Conservation (phyloP, 2,329 filamentous ascomycete genomes). For the Aspergillus sp. region DNA sequence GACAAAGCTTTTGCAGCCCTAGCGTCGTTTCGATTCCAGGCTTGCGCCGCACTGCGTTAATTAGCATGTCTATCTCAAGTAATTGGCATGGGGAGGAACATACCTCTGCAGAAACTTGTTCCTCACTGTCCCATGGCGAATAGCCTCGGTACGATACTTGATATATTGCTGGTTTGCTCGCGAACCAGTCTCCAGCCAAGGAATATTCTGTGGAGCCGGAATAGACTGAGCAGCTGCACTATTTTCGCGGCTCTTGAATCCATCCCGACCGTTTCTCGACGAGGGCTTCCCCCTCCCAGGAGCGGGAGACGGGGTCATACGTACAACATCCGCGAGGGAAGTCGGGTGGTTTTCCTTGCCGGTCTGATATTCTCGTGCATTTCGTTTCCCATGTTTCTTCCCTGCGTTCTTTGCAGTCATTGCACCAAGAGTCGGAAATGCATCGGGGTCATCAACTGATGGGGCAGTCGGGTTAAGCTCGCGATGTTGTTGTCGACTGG, state of each 20-base stretch:
- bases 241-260: conserved; percentile 64
- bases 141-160: conserved; percentile 89
- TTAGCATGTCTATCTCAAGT: not conserved
- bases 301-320: conserved; percentile 83
- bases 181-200: conserved; percentile 92
- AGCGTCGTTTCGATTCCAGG: conserved; percentile 97
- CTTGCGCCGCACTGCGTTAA: conserved; percentile 71
- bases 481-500: conserved; percentile 69
- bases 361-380: conserved; percentile 52
- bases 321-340: conserved; percentile 87
- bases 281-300: conserved; percentile 49
- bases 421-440: conserved; percentile 83
- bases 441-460: conserved; percentile 86
- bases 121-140: conserved; percentile 90
- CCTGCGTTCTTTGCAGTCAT: conserved; percentile 60
- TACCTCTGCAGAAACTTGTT: conserved; percentile 97
- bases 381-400: conserved; percentile 90
- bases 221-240: conserved; percentile 78
- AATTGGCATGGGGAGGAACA: conserved; percentile 9
- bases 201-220: conserved; percentile 80
- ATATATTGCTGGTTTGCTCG: conserved; percentile 89
- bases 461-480: conserved; percentile 60
- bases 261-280: conserved; percentile 55
- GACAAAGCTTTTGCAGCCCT: conserved; percentile 92
- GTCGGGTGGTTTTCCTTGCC: conserved; percentile 65